Evolutionary conservation across 192 early-diverging fungal genomes (phyloP).

Genomic region (Coemansia sp.): DNA sequence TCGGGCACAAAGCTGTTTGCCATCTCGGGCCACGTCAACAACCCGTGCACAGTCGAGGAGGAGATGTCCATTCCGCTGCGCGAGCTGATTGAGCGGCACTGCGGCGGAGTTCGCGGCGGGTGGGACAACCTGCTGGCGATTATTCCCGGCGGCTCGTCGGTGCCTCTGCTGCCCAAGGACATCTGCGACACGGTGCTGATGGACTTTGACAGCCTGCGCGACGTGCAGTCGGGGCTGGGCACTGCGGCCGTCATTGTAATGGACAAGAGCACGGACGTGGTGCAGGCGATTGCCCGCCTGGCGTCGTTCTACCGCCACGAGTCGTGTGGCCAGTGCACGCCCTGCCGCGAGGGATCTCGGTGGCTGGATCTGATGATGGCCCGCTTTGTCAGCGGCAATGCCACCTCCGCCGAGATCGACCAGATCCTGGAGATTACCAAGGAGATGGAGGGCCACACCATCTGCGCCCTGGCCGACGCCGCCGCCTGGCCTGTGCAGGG

Average conservation of each 20-base stretch:
- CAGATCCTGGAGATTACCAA: slow-evolving; percentile 92
- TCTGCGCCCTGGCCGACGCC: slow-evolving; percentile 98
- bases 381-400: slow-evolving; percentile 87
- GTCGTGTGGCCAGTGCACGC: slow-evolving; percentile 98
- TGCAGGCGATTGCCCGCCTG: slow-evolving; percentile 88
- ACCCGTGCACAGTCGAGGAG: slow-evolving; percentile 97
- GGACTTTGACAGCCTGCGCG: slow-evolving; percentile 98
- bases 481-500: slow-evolving; percentile 98
- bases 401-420: slow-evolving; percentile 85
- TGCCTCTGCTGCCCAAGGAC: slow-evolving; percentile 79
- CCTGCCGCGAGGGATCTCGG: slow-evolving; percentile 93
- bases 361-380: slow-evolving; percentile 98
- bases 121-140: slow-evolving; percentile 99
- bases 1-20: slow-evolving; percentile 96
- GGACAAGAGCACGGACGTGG: slow-evolving; percentile 97
- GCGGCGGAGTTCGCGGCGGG: slow-evolving; percentile 94
- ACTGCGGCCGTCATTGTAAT: slow-evolving; percentile 98
- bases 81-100: slow-evolving; percentile 92
- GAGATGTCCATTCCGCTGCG: slow-evolving; percentile 96
- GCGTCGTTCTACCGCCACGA: slow-evolving; percentile 97
- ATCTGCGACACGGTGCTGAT: slow-evolving; percentile 93
- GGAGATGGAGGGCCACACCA: slow-evolving; percentile 99
- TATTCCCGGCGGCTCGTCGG: slow-evolving; percentile 96
- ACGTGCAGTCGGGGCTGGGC: slow-evolving; percentile 90
- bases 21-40: slow-evolving; percentile 97